These are phyloP conservation scores for Penicillium polonicum DNA, from an alignment of 2,329 filamentous ascomycete species.

Conservation along the genomic window DNA sequence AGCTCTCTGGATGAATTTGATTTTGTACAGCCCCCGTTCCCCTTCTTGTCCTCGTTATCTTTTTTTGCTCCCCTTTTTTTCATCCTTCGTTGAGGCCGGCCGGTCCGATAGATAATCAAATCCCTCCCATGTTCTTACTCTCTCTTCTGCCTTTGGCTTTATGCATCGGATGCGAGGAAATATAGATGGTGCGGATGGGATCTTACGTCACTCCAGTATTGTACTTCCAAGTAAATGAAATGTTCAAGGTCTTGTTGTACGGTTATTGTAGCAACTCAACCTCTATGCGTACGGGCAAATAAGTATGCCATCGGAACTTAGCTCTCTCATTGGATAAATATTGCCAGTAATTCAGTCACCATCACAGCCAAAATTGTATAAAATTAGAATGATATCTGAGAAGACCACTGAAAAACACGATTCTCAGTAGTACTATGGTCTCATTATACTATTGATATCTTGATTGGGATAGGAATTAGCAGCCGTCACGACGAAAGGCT, in stretches of 20 bases:
- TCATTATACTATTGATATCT: too few relatives aligned
- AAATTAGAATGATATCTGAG: too few relatives aligned
- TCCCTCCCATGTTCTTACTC: conserved; percentile 11
- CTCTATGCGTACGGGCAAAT: neutral
- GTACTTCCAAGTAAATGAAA: neutral
- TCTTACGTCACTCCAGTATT: neutral
- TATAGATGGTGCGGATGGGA: conserved; percentile 1
- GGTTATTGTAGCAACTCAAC: neutral
- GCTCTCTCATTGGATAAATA: too few relatives aligned
- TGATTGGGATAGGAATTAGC: too few relatives aligned
- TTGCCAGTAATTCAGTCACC: too few relatives aligned
- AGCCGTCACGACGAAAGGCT: too few relatives aligned
- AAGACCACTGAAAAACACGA: too few relatives aligned
- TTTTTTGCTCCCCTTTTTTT: conserved; percentile 7
- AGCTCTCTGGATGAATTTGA: conserved; percentile 16
- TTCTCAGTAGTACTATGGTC: too few relatives aligned
- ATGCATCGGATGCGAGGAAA: conserved; percentile 5
- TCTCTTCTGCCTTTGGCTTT: conserved; percentile 2
- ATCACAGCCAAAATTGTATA: too few relatives aligned
- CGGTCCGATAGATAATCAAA: conserved; percentile 32
- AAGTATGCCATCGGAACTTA: too few relatives aligned
- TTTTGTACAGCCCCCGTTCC: conserved; percentile 23
- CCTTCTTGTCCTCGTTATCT: neutral
- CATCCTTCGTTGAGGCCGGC: conserved; percentile 26
- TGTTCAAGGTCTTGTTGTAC: neutral